phyloP scores from a whole-genome alignment of 164 flowering plant species.

The Nymphaea thermarum region DNA sequence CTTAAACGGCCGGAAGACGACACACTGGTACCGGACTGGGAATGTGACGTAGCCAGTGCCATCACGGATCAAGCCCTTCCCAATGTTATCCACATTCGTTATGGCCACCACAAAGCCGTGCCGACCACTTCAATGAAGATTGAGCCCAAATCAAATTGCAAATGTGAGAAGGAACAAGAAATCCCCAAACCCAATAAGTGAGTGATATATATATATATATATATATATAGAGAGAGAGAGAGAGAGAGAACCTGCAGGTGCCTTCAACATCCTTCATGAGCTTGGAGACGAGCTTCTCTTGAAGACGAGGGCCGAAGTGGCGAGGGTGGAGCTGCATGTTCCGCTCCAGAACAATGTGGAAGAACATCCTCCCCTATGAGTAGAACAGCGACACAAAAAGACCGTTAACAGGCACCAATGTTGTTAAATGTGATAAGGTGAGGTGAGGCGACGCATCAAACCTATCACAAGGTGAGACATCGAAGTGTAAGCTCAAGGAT shows the following conservation, averaged over 20 bases:
- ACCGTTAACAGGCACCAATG: neutral
- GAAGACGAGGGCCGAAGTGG: conserved; percentile 78
- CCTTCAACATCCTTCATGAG: conserved; percentile 98
- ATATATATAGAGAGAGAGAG: neutral
- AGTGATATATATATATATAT: too few relatives aligned
- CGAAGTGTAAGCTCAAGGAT: too few relatives aligned
- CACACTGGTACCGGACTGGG: conserved; percentile 86
- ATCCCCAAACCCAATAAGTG: too few relatives aligned
- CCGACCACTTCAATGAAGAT: conserved; percentile 42
- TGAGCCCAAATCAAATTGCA: too few relatives aligned
- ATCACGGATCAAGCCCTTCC: conserved; percentile 83
- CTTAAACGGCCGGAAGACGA: conserved; percentile 86
- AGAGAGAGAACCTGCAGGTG: conserved; percentile 65
- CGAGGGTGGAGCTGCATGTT: conserved; percentile 96
- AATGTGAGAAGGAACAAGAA: too few relatives aligned
- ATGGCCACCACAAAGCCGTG: conserved; percentile 96
- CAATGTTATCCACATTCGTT: conserved; percentile 73
- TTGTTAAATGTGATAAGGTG: too few relatives aligned
- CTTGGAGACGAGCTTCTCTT: conserved; percentile 70
- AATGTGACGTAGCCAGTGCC: conserved; percentile 94
- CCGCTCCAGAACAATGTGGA: conserved; percentile 84
- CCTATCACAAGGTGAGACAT: neutral
- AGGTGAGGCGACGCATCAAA: neutral
- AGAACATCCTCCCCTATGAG: conserved; percentile 45
- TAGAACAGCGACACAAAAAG: neutral